Evolutionary conservation across 2,329 filamentous ascomycete species (phyloP), one percentile per base, ranked within the genome.

Genomic region (Plectosphaerella cucumerina): DNA sequence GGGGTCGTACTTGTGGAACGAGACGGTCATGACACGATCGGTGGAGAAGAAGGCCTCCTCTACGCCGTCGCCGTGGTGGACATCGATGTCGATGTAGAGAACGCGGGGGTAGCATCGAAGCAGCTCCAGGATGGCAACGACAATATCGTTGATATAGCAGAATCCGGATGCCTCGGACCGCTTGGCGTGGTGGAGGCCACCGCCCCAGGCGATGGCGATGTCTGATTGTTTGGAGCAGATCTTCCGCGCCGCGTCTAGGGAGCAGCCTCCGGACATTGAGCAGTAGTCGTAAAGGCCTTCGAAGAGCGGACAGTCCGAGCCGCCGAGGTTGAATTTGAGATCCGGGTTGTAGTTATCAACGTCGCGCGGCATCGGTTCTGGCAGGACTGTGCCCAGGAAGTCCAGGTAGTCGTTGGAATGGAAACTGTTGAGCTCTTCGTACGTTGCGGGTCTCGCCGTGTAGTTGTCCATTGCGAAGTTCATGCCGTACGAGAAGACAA

Each of bases 71-170:
- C 91, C 91, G 61, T 96, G 91, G 68, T 96, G 91, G 15, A 96
- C 91, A 64, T 96, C 91, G 55, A 96, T 96, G 63, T 96, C 91
- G 68, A 99, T 90, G 73, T 99, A 99, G 46, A 99, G 82, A n/a
- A 99, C 93, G 51, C 94, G 88, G 63, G 94, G 89, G 65, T 96
- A 90, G 68, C 91, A 86, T 50, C 90, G 89, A 9, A 99, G 79
- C 3, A 99, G 82, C 64, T 97, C 90, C 47, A 97, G 85, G 59
- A 97, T 96, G 31, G 90, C 91, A 37, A 99, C 86, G 33, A 99
- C 94, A 56, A 99, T 97, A 69, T 99, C 94, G 69, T 99, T 99
- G 72, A 97, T 91, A 72, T 99, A 99, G 74, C 94, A 99, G 70
- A 99, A 99, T 1, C 94, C 94, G 14, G 88, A 93, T 0, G 94